Conservation (phyloP, 1,284 basidiomycete genomes). For the Pseudozyma pruni region DNA sequence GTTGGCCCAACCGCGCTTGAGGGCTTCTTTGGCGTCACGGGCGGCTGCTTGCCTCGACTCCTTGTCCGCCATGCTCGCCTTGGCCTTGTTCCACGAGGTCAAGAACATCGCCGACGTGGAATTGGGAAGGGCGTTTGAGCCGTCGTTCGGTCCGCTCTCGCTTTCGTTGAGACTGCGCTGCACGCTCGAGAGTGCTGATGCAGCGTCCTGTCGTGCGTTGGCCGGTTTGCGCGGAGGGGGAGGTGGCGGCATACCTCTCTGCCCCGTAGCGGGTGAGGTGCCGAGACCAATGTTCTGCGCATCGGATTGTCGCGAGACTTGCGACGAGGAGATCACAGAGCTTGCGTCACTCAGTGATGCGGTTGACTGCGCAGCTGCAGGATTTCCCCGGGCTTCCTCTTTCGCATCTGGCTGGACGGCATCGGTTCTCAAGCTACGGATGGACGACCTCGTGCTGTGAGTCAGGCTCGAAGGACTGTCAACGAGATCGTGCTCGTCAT, state of each 20-base stretch:
- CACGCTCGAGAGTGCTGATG: conserved; percentile 31
- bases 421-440: conserved; percentile 27
- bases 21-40: conserved; percentile 63
- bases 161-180: conserved; percentile 33
- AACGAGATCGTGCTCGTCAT: conserved; percentile 23
- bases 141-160: conserved; percentile 11
- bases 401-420: conserved; percentile 1
- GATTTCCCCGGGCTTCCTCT: neutral
- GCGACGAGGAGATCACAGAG: conserved; percentile 6
- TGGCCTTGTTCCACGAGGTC: conserved; percentile 61
- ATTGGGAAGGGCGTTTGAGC: conserved; percentile 3
- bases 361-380: neutral
- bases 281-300: neutral
- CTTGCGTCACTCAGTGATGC: neutral
- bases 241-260: conserved; percentile 22
- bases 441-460: conserved; percentile 26
- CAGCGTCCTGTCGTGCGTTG: conserved; percentile 23
- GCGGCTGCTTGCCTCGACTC: conserved; percentile 60
- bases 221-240: conserved; percentile 31
- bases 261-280: neutral
- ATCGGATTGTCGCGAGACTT: conserved; percentile 2
- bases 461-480: conserved; percentile 37
- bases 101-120: conserved; percentile 38
- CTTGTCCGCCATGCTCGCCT: conserved; percentile 64
- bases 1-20: conserved; percentile 62